A percentile compares a stretch with the other conserved stretches of the same genome.
phyloP scores from a whole-genome alignment of 2,329 filamentous ascomycete species.

The Rhytidhysteron rufulum region DNA sequence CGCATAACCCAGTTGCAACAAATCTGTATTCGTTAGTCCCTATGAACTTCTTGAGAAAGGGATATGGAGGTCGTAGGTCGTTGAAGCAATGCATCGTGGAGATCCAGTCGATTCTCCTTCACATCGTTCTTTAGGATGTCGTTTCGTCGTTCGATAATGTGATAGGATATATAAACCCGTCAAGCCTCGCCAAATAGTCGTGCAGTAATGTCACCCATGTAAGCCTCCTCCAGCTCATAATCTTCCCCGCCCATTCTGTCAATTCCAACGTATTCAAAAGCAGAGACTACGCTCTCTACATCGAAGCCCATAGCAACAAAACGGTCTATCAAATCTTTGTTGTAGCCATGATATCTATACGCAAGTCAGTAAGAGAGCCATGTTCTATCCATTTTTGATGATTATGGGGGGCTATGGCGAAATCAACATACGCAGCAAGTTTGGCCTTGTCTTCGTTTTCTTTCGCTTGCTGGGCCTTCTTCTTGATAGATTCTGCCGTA shows the following conservation, averaged over 20 bases:
- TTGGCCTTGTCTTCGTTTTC: conserved; percentile 58
- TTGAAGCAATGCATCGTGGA: too few species aligned
- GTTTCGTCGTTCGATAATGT: too few species aligned
- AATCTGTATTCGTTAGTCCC: too few species aligned
- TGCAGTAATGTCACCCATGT: conserved; percentile 86
- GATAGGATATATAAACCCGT: conserved; percentile 8
- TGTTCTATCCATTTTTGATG: too few species aligned
- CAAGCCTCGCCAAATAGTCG: conserved; percentile 75
- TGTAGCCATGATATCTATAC: conserved; percentile 79
- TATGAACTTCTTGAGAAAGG: too few species aligned
- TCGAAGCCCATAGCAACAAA: conserved; percentile 92
- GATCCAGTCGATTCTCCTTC: too few species aligned
- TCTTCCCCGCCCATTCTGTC: conserved; percentile 73
- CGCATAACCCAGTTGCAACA: too few species aligned
- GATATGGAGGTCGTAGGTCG: too few species aligned
- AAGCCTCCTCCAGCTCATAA: conserved; percentile 83
- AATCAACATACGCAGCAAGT: conserved; percentile 52
- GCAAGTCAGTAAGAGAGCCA: conserved; percentile 29
- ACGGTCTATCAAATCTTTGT: conserved; percentile 73
- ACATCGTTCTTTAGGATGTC: too few species aligned
- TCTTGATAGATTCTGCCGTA: conserved; percentile 51
- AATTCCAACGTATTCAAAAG: conserved; percentile 78
- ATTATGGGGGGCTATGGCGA: too few species aligned
- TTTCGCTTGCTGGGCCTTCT: conserved; percentile 52
- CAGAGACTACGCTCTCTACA: conserved; percentile 77